phyloP scores from a whole-genome alignment of 2,329 filamentous ascomycete genomes.

The Fusarium penzigii region DNA sequence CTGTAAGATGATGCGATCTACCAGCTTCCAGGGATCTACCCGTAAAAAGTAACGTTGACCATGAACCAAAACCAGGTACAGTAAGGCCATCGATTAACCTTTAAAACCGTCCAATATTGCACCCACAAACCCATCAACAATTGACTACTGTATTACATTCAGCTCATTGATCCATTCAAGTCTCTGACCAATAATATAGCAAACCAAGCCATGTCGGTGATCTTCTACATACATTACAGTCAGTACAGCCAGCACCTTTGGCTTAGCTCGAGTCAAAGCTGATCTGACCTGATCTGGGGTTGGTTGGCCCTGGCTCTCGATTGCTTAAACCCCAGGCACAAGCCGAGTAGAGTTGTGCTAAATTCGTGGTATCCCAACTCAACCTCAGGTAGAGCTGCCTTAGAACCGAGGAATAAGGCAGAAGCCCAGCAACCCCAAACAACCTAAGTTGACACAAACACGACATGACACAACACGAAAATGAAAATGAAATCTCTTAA shows the following conservation, averaged over 20 bases:
- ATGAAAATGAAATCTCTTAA: neutral
- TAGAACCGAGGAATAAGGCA: neutral
- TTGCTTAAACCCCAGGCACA: too few species aligned
- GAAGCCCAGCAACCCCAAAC: neutral
- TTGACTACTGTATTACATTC: neutral
- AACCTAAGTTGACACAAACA: neutral
- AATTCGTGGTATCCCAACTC: neutral
- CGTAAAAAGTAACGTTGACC: too few species aligned
- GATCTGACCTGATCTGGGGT: neutral
- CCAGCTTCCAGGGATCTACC: too few species aligned
- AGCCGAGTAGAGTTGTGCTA: neutral
- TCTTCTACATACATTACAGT: neutral
- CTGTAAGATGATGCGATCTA: too few species aligned
- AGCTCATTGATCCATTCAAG: neutral
- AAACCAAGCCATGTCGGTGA: neutral
- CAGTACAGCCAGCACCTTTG: neutral
- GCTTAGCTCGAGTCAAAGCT: neutral
- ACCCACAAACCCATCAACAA: too few species aligned
- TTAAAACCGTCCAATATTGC: constrained; percentile 10
- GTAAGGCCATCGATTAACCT: too few species aligned
- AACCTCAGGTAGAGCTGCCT: neutral
- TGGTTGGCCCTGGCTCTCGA: neutral
- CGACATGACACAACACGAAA: too few species aligned
- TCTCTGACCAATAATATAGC: neutral
- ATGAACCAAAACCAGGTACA: too few species aligned